Evolutionary conservation across 768 basidiomycete species (phyloP).

Genomic region (Termitomyces sp.): DNA sequence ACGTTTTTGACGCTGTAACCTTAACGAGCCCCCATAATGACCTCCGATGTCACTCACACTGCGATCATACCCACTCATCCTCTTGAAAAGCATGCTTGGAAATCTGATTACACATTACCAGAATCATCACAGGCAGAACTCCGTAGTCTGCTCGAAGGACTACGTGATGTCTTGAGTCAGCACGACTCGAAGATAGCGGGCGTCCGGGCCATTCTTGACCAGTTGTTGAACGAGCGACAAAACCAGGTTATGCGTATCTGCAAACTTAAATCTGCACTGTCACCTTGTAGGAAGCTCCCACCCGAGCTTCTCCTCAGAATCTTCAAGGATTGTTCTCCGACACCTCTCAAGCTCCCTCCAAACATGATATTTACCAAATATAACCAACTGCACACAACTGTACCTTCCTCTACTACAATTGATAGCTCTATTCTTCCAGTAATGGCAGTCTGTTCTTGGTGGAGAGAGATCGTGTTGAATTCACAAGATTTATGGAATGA

Average conservation of each 20-base stretch:
- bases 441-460: conserved; percentile 1
- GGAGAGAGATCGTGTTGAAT: conserved; percentile 2
- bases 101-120: not conserved
- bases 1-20: not conserved
- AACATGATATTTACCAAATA: not conserved
- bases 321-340: not conserved
- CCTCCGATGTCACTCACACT: not conserved
- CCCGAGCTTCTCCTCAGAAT: conserved; percentile 1
- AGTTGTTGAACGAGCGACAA: not conserved
- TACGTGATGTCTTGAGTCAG: not conserved
- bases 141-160: not conserved
- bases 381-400: not conserved
- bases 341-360: not conserved
- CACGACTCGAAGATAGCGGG: not conserved
- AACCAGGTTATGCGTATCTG: not conserved
- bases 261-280: conserved; percentile 1
- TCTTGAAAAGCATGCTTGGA: conserved; percentile 1
- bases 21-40: not conserved
- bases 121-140: not conserved
- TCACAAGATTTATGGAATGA: conserved; percentile 2
- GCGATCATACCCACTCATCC: not conserved
- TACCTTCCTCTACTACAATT: not conserved
- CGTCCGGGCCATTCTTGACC: not conserved
- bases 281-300: conserved; percentile 2
- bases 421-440: not conserved